A percentile compares a stretch with the other conserved stretches of the same genome.
Evolutionary conservation across 305 asterid species (phyloP).

Genomic region (Caryopteris hybrid): DNA sequence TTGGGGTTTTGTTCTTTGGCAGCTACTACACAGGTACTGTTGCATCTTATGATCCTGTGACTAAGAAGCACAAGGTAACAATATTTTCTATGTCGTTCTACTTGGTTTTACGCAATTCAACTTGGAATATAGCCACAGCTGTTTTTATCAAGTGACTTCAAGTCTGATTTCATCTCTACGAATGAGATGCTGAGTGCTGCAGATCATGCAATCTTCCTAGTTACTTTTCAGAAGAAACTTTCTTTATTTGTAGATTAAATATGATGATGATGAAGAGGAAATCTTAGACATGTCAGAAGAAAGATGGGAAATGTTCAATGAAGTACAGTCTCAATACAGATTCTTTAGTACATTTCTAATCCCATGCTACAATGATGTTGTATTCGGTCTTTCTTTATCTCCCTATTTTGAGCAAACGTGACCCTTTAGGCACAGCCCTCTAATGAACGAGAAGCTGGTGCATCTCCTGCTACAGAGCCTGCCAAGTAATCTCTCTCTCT

Average conservation of each 20-base stretch:
- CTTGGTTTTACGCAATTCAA: neutral
- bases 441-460: conserved; percentile 8
- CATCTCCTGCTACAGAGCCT: conserved; percentile 15
- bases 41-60: conserved; percentile 40
- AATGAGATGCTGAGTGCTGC: neutral
- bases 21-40: conserved; percentile 60
- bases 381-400: neutral
- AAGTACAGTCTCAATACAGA: conserved; percentile 18
- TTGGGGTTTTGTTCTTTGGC: no score
- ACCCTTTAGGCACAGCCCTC: conserved; percentile 10
- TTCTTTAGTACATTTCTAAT: neutral
- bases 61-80: conserved; percentile 50
- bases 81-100: neutral
- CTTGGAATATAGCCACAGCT: neutral
- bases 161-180: neutral
- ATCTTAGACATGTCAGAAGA: conserved; percentile 40
- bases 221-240: neutral
- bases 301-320: conserved; percentile 42
- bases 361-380: neutral
- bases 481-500: neutral
- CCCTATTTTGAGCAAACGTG: neutral
- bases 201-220: neutral
- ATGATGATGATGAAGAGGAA: conserved; percentile 54
- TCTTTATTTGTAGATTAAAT: conserved; percentile 38
- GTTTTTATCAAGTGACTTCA: neutral